A percentile compares a stretch with the other conserved stretches of the same genome.
These are phyloP conservation scores for Colletotrichum brevisporum DNA, from an alignment of 2,329 filamentous ascomycete species.

Conservation along the genomic window DNA sequence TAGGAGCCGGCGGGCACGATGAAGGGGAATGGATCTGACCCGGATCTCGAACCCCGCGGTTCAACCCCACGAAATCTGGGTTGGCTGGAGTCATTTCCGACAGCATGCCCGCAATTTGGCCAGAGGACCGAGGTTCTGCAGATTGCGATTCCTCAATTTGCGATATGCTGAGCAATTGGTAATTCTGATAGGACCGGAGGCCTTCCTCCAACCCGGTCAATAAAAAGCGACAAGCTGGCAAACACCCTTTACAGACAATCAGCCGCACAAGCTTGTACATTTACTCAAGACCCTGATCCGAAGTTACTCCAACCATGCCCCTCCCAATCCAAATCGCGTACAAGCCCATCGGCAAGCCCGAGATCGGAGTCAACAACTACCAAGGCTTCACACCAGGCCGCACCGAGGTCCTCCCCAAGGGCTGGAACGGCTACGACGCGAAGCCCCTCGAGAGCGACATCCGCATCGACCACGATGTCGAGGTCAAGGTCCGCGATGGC, in stretches of 20 bases:
- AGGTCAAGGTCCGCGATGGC: conserved; percentile 59
- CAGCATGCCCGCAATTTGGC: background rate
- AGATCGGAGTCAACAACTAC: conserved; percentile 42
- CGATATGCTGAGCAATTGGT: conserved; percentile 1
- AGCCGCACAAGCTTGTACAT: background rate
- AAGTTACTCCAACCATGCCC: conserved; percentile 29
- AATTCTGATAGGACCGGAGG: background rate
- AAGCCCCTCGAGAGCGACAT: conserved; percentile 53
- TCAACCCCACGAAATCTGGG: conserved; percentile 4
- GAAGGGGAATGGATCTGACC: conserved; percentile 10
- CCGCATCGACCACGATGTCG: conserved; percentile 60
- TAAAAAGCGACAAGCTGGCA: conserved; percentile 21
- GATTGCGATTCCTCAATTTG: background rate
- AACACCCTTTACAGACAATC: background rate
- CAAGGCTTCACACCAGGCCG: conserved; percentile 52
- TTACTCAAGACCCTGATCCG: background rate
- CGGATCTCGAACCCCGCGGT: background rate
- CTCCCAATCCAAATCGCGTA: conserved; percentile 36
- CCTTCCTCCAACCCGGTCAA: conserved; percentile 1
- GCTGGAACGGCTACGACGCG: conserved; percentile 54
- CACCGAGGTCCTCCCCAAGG: conserved; percentile 54
- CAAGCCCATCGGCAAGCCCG: conserved; percentile 45
- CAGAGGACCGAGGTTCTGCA: conserved; percentile 19
- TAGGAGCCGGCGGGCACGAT: conserved; percentile 8
- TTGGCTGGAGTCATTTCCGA: conserved; percentile 1